Conservation (phyloP, 108 stramenopile genomes). For the Fragilariopsis cylindrus region DNA sequence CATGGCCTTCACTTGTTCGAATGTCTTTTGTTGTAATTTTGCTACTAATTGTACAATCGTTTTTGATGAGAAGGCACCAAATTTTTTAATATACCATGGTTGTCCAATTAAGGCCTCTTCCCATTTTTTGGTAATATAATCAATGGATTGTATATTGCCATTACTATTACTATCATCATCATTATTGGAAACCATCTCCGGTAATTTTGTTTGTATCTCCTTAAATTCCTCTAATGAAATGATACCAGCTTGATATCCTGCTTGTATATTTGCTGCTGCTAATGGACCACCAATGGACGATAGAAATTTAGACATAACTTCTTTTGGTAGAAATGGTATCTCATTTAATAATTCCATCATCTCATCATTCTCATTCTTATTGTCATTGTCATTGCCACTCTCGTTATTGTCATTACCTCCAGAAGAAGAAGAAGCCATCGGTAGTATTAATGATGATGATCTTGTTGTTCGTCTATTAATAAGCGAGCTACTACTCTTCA, state of each 20-base stretch:
- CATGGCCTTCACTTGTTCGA: background rate
- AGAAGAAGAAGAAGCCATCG: no score
- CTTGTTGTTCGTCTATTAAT: no score
- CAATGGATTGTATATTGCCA: background rate
- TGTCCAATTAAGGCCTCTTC: background rate
- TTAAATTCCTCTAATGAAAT: background rate
- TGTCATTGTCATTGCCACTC: no score
- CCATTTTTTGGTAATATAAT: background rate
- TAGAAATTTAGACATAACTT: background rate
- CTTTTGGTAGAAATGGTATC: background rate
- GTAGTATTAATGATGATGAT: no score
- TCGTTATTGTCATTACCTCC: no score
- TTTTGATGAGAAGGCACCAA: background rate
- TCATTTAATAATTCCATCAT: background rate
- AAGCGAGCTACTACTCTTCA: no score
- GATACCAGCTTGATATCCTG: conserved; percentile 3
- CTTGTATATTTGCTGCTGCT: conserved; percentile 1
- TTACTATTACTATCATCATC: background rate
- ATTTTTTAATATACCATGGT: background rate
- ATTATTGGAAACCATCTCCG: background rate
- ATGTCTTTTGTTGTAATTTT: background rate
- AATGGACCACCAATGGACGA: background rate
- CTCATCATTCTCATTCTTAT: background rate
- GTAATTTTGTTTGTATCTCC: background rate
- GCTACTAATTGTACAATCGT: conserved; percentile 4